Evolutionary conservation across 768 basidiomycete species (phyloP).

Genomic region (Trametes villosa): DNA sequence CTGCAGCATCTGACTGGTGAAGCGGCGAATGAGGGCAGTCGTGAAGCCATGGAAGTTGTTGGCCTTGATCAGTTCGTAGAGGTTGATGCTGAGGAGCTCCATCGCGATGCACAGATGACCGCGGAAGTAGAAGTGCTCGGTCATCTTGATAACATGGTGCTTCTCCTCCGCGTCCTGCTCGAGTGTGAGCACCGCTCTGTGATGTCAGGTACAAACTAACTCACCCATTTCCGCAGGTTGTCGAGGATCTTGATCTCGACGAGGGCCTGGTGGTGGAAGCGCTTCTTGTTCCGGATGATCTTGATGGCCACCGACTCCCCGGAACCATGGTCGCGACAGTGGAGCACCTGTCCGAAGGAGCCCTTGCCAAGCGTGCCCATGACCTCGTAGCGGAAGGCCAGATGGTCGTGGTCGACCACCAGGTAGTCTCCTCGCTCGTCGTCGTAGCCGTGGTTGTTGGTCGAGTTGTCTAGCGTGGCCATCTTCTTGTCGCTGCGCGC

Average conservation of each 20-base stretch:
- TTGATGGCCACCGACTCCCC: conserved; percentile 98
- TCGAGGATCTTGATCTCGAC: conserved; percentile 99
- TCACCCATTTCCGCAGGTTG: conserved; percentile 95
- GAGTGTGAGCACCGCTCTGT: not conserved
- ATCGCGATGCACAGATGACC: conserved; percentile 98
- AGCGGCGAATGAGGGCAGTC: conserved; percentile 91
- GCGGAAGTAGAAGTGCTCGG: conserved; percentile 97
- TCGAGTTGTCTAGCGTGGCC: conserved; percentile 69
- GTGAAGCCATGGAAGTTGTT: conserved; percentile 99
- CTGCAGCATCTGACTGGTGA: conserved; percentile 94
- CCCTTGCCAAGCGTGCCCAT: conserved; percentile 94
- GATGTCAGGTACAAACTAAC: conserved; percentile 28
- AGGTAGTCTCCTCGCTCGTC: conserved; percentile 98
- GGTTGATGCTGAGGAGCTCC: conserved; percentile 96
- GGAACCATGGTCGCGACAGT: conserved; percentile 93
- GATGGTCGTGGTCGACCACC: conserved; percentile 87
- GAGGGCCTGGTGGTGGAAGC: conserved; percentile 96
- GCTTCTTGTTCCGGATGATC: conserved; percentile 98
- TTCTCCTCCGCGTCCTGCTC: conserved; percentile 92
- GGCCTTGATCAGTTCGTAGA: conserved; percentile 99
- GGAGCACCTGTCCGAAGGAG: conserved; percentile 95
- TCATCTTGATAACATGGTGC: conserved; percentile 98
- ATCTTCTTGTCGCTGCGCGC: conserved; percentile 81
- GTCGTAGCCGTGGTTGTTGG: conserved; percentile 94
- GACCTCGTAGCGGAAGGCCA: conserved; percentile 96